phyloP scores from a whole-genome alignment of 768 basidiomycete species.

The Cystobasidium onofrii region DNA sequence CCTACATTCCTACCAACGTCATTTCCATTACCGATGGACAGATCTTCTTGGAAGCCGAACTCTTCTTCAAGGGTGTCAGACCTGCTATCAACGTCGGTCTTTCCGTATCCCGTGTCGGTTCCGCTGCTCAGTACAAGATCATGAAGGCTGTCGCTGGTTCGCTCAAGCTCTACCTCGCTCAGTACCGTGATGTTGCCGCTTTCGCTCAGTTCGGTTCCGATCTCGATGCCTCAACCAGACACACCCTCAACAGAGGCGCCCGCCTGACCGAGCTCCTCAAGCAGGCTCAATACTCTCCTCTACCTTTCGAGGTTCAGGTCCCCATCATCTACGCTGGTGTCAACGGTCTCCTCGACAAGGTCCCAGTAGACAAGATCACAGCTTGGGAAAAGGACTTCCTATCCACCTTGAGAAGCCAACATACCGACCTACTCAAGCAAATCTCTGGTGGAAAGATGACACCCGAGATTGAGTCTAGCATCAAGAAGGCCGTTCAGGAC shows the following conservation, averaged over 20 bases:
- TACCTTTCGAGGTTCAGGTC: slow-evolving; percentile 91
- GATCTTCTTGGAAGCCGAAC: slow-evolving; percentile 95
- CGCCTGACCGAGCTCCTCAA: slow-evolving; percentile 86
- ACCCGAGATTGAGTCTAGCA: slow-evolving; percentile 23
- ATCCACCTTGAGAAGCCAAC: slow-evolving; percentile 66
- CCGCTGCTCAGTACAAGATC: slow-evolving; percentile 98
- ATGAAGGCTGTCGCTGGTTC: slow-evolving; percentile 99
- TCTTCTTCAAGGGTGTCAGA: slow-evolving; percentile 99
- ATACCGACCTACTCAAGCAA: slow-evolving; percentile 68
- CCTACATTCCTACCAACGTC: slow-evolving; percentile 84
- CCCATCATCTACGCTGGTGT: slow-evolving; percentile 99
- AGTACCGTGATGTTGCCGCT: slow-evolving; percentile 99
- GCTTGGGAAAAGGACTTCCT: slow-evolving; percentile 91
- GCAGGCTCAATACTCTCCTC: slow-evolving; percentile 95
- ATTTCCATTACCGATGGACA: slow-evolving; percentile 97
- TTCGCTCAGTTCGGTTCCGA: slow-evolving; percentile 99
- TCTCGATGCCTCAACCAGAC: slow-evolving; percentile 93
- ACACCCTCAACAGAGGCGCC: slow-evolving; percentile 73
- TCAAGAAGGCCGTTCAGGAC: slow-evolving; percentile 27
- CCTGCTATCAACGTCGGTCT: slow-evolving; percentile 99
- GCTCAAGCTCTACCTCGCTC: slow-evolving; percentile 97
- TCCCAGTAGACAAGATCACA: slow-evolving; percentile 45
- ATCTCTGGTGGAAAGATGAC: slow-evolving; percentile 76
- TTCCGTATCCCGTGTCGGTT: slow-evolving; percentile 99
- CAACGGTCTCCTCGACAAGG: slow-evolving; percentile 94